Conservation (phyloP, 192 early-diverging fungal species). For the Mortierella claussenii region DNA sequence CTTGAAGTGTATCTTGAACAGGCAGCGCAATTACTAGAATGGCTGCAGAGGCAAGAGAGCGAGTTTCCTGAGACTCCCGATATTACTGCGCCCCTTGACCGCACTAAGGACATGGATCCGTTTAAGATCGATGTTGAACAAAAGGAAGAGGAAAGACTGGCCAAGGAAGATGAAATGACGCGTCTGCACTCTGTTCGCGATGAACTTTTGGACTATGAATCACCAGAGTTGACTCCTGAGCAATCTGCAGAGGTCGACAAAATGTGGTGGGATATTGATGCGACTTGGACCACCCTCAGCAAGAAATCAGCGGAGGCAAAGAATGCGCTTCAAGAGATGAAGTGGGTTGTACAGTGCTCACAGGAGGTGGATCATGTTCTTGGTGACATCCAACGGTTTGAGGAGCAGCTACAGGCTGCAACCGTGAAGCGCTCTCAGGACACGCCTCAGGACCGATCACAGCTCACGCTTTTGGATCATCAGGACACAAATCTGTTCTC, state of each 20-base stretch:
- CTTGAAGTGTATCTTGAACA: conserved; percentile 11
- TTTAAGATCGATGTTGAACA: conserved; percentile 21
- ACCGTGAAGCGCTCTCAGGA: conserved; percentile 39
- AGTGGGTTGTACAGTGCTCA: conserved; percentile 45
- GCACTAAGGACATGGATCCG: conserved; percentile 26
- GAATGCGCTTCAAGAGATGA: conserved; percentile 27
- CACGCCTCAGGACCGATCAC: conserved; percentile 19
- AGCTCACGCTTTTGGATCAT: conserved; percentile 18
- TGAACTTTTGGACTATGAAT: conserved; percentile 40
- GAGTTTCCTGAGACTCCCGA: conserved; percentile 42
- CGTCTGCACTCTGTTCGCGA: conserved; percentile 26
- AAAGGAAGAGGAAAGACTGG: conserved; percentile 4
- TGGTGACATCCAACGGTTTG: conserved; percentile 32
- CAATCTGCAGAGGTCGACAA: conserved; percentile 31
- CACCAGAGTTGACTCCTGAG: conserved; percentile 29
- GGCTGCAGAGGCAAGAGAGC: conserved; percentile 15
- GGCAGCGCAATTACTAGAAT: conserved; percentile 1
- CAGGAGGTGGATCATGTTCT: conserved; percentile 42
- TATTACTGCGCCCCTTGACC: conserved; percentile 11
- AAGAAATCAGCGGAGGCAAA: conserved; percentile 22
- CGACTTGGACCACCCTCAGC: conserved; percentile 11
- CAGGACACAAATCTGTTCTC: conserved; percentile 36
- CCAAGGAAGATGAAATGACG: conserved; percentile 11
- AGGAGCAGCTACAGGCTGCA: conserved; percentile 26
- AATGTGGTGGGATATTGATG: conserved; percentile 27